Conservation (phyloP, 2,329 filamentous ascomycete genomes). For the Fusarium sulawesiense region DNA sequence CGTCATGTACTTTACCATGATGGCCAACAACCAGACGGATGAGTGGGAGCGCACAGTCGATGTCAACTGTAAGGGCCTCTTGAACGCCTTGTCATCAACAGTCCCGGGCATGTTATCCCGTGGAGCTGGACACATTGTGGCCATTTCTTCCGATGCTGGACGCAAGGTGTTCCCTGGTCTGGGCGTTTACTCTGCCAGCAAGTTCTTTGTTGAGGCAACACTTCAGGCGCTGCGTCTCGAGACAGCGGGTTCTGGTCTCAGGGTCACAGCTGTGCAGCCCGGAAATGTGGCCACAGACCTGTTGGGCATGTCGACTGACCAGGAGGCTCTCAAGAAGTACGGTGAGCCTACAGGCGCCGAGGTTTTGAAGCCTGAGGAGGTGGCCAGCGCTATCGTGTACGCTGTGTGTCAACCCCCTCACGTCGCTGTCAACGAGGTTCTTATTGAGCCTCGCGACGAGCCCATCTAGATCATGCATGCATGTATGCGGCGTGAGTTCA, state of each 20-base stretch:
- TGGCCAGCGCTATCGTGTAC: slow-evolving; percentile 78
- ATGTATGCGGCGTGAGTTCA: slow-evolving; percentile 2
- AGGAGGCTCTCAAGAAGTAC: slow-evolving; percentile 81
- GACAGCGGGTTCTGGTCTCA: slow-evolving; percentile 77
- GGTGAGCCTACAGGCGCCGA: slow-evolving; percentile 80
- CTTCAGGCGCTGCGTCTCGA: slow-evolving; percentile 80
- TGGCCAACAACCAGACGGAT: slow-evolving; percentile 78
- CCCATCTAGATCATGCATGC: slow-evolving; percentile 64
- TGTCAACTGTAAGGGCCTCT: slow-evolving; percentile 86
- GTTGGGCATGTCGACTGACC: slow-evolving; percentile 78
- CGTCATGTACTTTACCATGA: slow-evolving; percentile 92
- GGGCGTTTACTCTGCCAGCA: slow-evolving; percentile 84
- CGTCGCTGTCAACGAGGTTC: slow-evolving; percentile 82
- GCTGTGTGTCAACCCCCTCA: slow-evolving; percentile 79
- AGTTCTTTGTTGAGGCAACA: slow-evolving; percentile 87
- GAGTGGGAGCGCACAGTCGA: slow-evolving; percentile 87
- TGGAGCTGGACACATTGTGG: slow-evolving; percentile 77
- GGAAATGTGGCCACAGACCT: slow-evolving; percentile 81
- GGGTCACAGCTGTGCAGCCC: slow-evolving; percentile 80
- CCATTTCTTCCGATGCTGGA: slow-evolving; percentile 84
- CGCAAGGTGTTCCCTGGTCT: slow-evolving; percentile 85
- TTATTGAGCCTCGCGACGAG: slow-evolving; percentile 82
- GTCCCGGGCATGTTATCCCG: slow-evolving; percentile 79
- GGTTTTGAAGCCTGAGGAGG: slow-evolving; percentile 78
- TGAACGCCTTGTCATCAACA: slow-evolving; percentile 76